Conservation (phyloP, 352 stramenopile genomes). For the Phytophthora fragariae region DNA sequence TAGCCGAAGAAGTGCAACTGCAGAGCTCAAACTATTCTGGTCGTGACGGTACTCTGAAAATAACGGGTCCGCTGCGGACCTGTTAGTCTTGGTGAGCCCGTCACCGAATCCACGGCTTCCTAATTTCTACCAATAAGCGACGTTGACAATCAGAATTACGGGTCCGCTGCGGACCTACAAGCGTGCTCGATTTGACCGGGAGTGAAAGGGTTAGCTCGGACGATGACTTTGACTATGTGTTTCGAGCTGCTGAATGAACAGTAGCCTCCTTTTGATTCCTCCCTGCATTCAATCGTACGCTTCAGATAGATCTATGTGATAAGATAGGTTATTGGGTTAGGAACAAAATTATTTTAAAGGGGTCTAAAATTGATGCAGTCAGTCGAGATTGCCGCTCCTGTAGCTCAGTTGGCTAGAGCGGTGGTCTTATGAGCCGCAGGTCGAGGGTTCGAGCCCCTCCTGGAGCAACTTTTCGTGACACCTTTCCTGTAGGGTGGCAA, state of each 20-base stretch:
- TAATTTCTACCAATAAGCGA: no score
- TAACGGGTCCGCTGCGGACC: slow-evolving; percentile 5
- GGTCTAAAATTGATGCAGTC: slow-evolving; percentile 1
- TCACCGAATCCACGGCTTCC: no score
- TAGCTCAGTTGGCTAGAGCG: slow-evolving; percentile 82
- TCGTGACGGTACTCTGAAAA: not conserved
- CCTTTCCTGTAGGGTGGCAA: not conserved
- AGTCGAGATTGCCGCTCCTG: slow-evolving; percentile 40
- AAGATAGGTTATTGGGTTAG: not conserved
- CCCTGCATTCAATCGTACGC: no score
- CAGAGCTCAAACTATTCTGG: no score
- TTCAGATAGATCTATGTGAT: no score
- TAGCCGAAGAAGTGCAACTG: not conserved
- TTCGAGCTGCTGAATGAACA: no score
- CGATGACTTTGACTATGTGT: no score
- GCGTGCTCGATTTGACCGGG: no score
- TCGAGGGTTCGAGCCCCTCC: slow-evolving; percentile 71
- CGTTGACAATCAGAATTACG: no score
- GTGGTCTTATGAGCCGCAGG: slow-evolving; percentile 75
- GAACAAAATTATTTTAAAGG: not conserved
- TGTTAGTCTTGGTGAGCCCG: slow-evolving; percentile 4
- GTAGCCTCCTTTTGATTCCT: no score
- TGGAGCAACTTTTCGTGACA: slow-evolving; percentile 47
- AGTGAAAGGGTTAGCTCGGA: no score
- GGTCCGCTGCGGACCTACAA: no score